These are phyloP conservation scores for Chaetomium strumarium DNA, from an alignment of 2,329 filamentous ascomycete species.

Conservation along the genomic window DNA sequence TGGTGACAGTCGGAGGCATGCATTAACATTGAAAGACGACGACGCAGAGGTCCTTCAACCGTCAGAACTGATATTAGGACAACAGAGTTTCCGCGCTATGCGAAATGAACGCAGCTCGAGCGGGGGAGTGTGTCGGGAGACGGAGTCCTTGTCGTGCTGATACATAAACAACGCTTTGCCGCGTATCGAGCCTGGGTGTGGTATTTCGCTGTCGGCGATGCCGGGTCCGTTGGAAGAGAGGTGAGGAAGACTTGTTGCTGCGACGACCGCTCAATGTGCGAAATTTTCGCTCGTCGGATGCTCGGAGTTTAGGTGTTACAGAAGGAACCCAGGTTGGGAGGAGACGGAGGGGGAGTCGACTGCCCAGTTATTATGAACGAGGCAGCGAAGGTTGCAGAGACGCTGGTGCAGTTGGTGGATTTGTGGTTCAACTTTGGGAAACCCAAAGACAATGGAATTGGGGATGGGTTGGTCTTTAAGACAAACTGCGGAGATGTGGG, in stretches of 20 bases:
- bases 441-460: not conserved
- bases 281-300: slow-evolving; percentile 15
- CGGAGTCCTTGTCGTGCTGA: slow-evolving; percentile 87
- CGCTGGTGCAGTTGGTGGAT: not conserved
- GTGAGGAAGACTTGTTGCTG: slow-evolving; percentile 5
- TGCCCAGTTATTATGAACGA: slow-evolving; percentile 6
- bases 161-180: slow-evolving; percentile 79
- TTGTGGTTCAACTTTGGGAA: not conserved
- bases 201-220: slow-evolving; percentile 14
- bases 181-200: slow-evolving; percentile 29
- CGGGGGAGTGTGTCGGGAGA: slow-evolving; percentile 90
- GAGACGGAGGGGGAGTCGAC: not conserved
- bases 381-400: not conserved
- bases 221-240: slow-evolving; percentile 10
- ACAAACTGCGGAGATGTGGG: slow-evolving; percentile 14
- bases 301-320: slow-evolving; percentile 11
- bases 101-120: slow-evolving; percentile 96
- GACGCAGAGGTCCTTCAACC: slow-evolving; percentile 59
- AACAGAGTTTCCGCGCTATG: slow-evolving; percentile 91
- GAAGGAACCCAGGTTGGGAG: slow-evolving; percentile 12
- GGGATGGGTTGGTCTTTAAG: slow-evolving; percentile 5
- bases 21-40: slow-evolving; percentile 48
- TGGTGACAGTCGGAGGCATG: slow-evolving; percentile 47
- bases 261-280: slow-evolving; percentile 12
- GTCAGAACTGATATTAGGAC: slow-evolving; percentile 82